phyloP scores from a whole-genome alignment of 2,329 filamentous ascomycete species.

The Epichloe baconii region DNA sequence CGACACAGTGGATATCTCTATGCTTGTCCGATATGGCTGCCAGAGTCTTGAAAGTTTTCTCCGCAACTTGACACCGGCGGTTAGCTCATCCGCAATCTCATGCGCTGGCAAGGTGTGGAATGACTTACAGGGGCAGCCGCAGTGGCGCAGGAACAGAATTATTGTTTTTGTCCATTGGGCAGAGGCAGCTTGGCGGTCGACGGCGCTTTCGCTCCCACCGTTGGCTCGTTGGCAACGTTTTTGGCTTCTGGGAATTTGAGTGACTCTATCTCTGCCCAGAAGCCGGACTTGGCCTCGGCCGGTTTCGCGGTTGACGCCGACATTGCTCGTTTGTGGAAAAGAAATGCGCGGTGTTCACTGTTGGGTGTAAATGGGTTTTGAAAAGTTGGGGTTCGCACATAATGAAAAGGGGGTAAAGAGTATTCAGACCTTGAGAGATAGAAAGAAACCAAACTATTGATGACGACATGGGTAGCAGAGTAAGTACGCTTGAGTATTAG shows the following conservation, averaged over 20 bases:
- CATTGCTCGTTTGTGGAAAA: background rate
- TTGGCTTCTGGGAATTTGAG: conserved; percentile 28
- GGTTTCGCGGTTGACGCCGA: background rate
- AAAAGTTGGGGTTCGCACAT: too few species aligned
- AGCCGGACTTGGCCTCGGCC: conserved; percentile 9
- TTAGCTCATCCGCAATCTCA: background rate
- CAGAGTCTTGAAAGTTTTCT: conserved; percentile 49
- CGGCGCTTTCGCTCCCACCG: conserved; percentile 43
- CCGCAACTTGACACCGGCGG: conserved; percentile 38
- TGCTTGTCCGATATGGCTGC: conserved; percentile 37
- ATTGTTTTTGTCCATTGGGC: conserved; percentile 42
- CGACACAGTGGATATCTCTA: conserved; percentile 41
- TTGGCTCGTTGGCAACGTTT: conserved; percentile 32
- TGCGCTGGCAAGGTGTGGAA: background rate
- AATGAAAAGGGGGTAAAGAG: too few species aligned
- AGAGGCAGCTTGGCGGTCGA: conserved; percentile 36
- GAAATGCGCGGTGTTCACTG: background rate
- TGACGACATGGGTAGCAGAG: background rate
- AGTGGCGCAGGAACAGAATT: conserved; percentile 58
- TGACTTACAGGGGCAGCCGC: conserved; percentile 56
- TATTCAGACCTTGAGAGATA: too few species aligned
- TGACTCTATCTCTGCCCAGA: conserved; percentile 27
- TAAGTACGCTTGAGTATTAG: too few species aligned
- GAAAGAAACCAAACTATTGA: background rate
- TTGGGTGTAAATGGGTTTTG: background rate